Evolutionary conservation across 805 yeast species (phyloP).

Genomic region (Kuraishia capsulata): DNA sequence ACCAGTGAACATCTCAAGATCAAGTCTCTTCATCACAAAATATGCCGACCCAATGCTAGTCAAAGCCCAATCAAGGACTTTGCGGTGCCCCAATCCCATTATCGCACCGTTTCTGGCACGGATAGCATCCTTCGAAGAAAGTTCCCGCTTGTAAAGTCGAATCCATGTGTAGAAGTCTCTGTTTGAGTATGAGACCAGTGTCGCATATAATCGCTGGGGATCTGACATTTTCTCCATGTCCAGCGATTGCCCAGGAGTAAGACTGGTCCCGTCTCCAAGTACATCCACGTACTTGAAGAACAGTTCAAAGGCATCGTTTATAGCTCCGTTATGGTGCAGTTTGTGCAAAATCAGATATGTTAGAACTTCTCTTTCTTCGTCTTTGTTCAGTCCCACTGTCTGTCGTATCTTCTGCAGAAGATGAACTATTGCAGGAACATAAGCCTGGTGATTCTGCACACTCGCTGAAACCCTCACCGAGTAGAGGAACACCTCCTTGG

Average conservation of each 20-base stretch:
- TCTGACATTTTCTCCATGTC: neutral
- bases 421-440: slow-evolving; percentile 40
- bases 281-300: slow-evolving; percentile 20
- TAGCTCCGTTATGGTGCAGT: slow-evolving; percentile 28
- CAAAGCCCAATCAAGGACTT: too few relatives aligned
- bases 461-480: slow-evolving; percentile 37
- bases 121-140: too few relatives aligned
- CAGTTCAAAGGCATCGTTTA: slow-evolving; percentile 21
- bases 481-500: slow-evolving; percentile 35
- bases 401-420: slow-evolving; percentile 23
- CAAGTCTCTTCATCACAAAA: slow-evolving; percentile 21
- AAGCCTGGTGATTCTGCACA: slow-evolving; percentile 42
- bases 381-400: slow-evolving; percentile 10
- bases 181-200: slow-evolving; percentile 19
- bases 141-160: slow-evolving; percentile 14
- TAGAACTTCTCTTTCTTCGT: slow-evolving; percentile 30
- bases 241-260: neutral
- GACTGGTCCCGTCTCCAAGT: slow-evolving; percentile 15
- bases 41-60: slow-evolving; percentile 27
- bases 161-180: slow-evolving; percentile 24
- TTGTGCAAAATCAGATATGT: slow-evolving; percentile 35
- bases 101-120: slow-evolving; percentile 15
- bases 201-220: slow-evolving; percentile 1
- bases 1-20: slow-evolving; percentile 22
- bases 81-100: slow-evolving; percentile 35